phyloP scores from a whole-genome alignment of 2,329 filamentous ascomycete species.

The Helotiales sp. region DNA sequence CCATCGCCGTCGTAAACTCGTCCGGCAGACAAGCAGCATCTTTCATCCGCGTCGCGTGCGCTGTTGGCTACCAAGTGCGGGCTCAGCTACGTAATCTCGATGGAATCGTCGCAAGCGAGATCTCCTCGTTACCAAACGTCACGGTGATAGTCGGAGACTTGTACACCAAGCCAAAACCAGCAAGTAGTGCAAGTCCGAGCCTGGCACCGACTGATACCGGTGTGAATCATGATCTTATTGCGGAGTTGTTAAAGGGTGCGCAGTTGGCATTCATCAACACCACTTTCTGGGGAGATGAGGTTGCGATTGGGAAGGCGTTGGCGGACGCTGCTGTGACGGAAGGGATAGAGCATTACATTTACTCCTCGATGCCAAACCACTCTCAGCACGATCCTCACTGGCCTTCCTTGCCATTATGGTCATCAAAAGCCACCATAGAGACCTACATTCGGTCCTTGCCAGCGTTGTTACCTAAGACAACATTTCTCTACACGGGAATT shows the following conservation, averaged over 20 bases:
- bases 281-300: constrained; percentile 93
- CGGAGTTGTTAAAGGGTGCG: constrained; percentile 77
- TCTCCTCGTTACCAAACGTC: constrained; percentile 76
- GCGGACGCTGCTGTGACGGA: constrained; percentile 86
- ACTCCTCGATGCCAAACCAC: constrained; percentile 97
- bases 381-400: constrained; percentile 67
- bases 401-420: constrained; percentile 88
- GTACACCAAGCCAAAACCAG: constrained; percentile 53
- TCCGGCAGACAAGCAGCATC: constrained; percentile 95
- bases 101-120: constrained; percentile 84
- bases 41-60: constrained; percentile 89
- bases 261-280: constrained; percentile 97
- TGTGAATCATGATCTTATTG: constrained; percentile 72
- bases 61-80: constrained; percentile 89
- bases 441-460: constrained; percentile 79
- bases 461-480: constrained; percentile 67
- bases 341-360: constrained; percentile 87
- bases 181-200: constrained; percentile 54
- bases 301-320: constrained; percentile 82
- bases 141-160: constrained; percentile 65
- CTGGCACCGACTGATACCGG: constrained; percentile 55
- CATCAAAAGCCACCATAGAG: constrained; percentile 88
- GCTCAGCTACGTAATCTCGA: constrained; percentile 88
- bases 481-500: constrained; percentile 94
- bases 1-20: constrained; percentile 92